phyloP scores from a whole-genome alignment of 1,284 basidiomycete genomes.

The Apiotrichum gamsii region DNA sequence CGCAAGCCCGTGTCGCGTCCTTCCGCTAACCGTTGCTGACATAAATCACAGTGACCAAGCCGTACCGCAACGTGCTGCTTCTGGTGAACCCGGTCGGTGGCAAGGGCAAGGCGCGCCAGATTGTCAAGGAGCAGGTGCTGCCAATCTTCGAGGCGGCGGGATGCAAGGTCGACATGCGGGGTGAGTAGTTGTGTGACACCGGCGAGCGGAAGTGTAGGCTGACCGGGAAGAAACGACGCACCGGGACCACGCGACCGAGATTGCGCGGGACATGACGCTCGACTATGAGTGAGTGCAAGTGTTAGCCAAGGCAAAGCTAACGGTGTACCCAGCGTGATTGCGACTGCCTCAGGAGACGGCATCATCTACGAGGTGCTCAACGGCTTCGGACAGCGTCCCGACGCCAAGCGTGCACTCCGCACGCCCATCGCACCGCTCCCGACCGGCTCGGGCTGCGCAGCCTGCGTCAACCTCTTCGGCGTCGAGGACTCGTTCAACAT shows the following conservation, averaged over 20 bases:
- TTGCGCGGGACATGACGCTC: conserved; percentile 59
- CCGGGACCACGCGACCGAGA: conserved; percentile 64
- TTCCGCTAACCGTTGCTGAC: not conserved
- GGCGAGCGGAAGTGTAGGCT: not conserved
- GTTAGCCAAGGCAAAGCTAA: not conserved
- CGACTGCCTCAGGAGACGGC: conserved; percentile 85
- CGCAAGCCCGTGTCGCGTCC: no score
- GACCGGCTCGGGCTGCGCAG: conserved; percentile 54
- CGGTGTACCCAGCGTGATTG: conserved; percentile 54
- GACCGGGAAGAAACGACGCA: conserved; percentile 61
- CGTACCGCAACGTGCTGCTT: conserved; percentile 56
- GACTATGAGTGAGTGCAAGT: conserved; percentile 55
- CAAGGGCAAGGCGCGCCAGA: conserved; percentile 62
- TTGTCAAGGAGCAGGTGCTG: conserved; percentile 63
- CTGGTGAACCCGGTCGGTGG: conserved; percentile 88
- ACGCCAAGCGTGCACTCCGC: conserved; percentile 63
- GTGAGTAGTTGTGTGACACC: conserved; percentile 50
- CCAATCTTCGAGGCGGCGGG: conserved; percentile 75
- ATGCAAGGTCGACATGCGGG: conserved; percentile 58
- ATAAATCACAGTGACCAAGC: conserved; percentile 44
- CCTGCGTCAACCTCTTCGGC: conserved; percentile 47
- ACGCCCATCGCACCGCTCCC: conserved; percentile 82
- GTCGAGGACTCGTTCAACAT: conserved; percentile 64
- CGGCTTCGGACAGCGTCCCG: conserved; percentile 68
- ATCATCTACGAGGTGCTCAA: conserved; percentile 87